Conservation (phyloP, 345 rosid species). For the Schrenkiella parvula region DNA sequence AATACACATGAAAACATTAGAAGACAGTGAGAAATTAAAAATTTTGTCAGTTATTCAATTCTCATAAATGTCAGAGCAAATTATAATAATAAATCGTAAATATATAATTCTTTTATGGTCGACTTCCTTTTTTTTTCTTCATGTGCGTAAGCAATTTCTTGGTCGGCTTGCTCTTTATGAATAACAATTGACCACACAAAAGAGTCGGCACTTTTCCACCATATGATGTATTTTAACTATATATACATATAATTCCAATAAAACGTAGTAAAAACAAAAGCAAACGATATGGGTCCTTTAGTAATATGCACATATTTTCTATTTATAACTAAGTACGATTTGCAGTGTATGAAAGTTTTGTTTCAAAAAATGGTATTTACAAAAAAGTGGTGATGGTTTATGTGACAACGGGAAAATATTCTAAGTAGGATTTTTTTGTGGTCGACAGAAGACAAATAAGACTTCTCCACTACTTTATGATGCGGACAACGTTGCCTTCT, state of each 20-base stretch:
- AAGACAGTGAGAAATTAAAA: neutral
- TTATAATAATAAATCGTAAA: neutral
- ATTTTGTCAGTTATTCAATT: neutral
- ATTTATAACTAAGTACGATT: neutral
- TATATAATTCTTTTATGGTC: neutral
- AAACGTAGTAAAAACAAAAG: neutral
- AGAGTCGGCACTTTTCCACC: neutral
- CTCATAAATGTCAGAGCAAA: neutral
- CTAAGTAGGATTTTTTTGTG: neutral
- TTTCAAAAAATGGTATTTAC: neutral
- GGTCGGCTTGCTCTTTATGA: neutral
- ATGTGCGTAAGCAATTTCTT: neutral
- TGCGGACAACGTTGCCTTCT: neutral
- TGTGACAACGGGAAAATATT: neutral
- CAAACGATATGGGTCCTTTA: neutral
- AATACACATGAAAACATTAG: neutral
- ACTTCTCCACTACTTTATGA: slow-evolving; percentile 16
- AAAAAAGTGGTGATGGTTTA: neutral
- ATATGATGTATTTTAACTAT: neutral
- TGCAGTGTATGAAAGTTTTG: neutral
- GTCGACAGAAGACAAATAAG: slow-evolving; percentile 12
- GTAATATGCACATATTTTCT: neutral
- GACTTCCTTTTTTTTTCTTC: neutral
- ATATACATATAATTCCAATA: neutral
- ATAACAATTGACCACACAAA: slow-evolving; percentile 6